Evolutionary conservation across 371 early-diverging fungal species (phyloP).

Genomic region (Rhizopus delemar): DNA sequence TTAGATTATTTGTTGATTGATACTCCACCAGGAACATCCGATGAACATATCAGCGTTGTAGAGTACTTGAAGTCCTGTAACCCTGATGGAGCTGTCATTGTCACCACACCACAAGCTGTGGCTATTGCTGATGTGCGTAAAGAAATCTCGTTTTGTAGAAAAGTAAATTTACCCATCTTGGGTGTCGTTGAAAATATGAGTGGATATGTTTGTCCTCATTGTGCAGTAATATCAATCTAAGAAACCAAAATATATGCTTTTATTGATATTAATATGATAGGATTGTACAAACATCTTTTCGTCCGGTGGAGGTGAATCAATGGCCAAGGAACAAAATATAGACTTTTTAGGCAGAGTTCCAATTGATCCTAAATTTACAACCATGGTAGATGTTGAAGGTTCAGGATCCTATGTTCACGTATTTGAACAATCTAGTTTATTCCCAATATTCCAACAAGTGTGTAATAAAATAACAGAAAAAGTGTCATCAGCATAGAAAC

Average conservation of each 20-base stretch:
- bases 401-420: conserved; percentile 53
- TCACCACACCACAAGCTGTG: conserved; percentile 91
- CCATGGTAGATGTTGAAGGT: conserved; percentile 65
- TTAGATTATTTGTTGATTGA: conserved; percentile 91
- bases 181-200: conserved; percentile 97
- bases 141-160: conserved; percentile 84
- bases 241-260: background rate
- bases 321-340: conserved; percentile 80
- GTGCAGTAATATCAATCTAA: conserved; percentile 55
- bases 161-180: conserved; percentile 75
- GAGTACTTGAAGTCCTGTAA: conserved; percentile 73
- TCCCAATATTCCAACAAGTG: conserved; percentile 62
- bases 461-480: conserved; percentile 48
- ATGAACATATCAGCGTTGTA: conserved; percentile 88
- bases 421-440: conserved; percentile 62
- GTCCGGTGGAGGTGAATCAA: conserved; percentile 87
- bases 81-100: conserved; percentile 84
- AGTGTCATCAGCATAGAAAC: conserved; percentile 11
- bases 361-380: conserved; percentile 79
- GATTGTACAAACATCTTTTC: conserved; percentile 94
- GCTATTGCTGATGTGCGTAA: conserved; percentile 87
- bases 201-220: conserved; percentile 88
- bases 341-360: conserved; percentile 84
- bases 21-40: conserved; percentile 96
- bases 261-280: conserved; percentile 24